Conservation (phyloP, 2,329 filamentous ascomycete genomes). For the Pestalotiopsis sp. region DNA sequence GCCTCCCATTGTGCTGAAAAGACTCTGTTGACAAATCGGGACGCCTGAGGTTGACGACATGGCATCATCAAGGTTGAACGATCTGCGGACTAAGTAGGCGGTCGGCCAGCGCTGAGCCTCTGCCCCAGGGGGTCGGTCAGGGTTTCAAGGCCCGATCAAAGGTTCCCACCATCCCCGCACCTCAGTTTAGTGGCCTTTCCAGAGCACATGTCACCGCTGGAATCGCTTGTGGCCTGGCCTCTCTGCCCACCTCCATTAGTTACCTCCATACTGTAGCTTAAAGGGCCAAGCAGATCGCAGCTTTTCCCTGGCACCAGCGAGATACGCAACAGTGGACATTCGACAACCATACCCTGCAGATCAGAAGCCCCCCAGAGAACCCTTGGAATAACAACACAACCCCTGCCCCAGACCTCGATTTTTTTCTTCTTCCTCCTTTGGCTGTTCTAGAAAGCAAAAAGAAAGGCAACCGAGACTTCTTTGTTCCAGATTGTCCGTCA, state of each 20-base stretch:
- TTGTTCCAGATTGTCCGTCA: not conserved
- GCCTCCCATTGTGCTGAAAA: not conserved
- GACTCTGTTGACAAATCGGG: not conserved
- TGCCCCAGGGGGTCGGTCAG: not conserved
- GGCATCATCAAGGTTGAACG: not conserved
- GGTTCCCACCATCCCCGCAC: not conserved
- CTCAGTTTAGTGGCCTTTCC: not conserved
- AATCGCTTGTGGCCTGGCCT: not conserved
- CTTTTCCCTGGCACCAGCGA: not conserved
- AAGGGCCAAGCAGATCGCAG: not conserved
- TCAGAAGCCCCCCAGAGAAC: not conserved
- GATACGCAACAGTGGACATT: not conserved
- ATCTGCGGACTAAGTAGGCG: not conserved
- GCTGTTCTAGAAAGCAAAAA: not conserved
- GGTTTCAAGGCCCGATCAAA: not conserved
- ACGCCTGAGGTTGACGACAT: not conserved
- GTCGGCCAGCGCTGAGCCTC: not conserved
- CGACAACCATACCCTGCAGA: not conserved
- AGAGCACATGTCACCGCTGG: slow-evolving; percentile 7
- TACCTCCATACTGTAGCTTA: not conserved
- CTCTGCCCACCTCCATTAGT: not conserved
- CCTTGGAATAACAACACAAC: not conserved
- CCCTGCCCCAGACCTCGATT: not conserved
- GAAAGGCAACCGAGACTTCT: not conserved
- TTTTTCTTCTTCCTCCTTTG: not conserved